phyloP scores from a whole-genome alignment of 1,284 basidiomycete species.

The Tylopilus orsonianus region DNA sequence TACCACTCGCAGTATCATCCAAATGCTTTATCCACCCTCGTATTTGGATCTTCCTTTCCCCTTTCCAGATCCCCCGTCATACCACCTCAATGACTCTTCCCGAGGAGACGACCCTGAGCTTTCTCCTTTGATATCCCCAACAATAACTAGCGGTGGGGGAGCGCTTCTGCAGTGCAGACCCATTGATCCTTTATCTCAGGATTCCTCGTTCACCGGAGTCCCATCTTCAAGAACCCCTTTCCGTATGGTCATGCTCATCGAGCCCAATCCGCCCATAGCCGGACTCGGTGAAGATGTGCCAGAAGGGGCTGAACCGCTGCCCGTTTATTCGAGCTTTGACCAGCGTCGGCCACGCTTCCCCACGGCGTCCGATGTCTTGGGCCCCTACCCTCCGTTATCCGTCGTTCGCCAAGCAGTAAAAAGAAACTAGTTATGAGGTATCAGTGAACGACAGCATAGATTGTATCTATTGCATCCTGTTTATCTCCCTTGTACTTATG shows the following conservation, averaged over 20 bases:
- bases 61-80: conserved; percentile 26
- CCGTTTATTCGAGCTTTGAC: conserved; percentile 30
- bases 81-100: conserved; percentile 5
- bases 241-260: not conserved
- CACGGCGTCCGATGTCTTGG: conserved; percentile 18
- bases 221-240: conserved; percentile 8
- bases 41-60: conserved; percentile 9
- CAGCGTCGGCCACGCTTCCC: conserved; percentile 16
- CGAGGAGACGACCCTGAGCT: not conserved
- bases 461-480: conserved; percentile 11
- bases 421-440: not conserved
- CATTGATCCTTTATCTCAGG: conserved; percentile 11
- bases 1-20: conserved; percentile 21
- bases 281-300: not conserved
- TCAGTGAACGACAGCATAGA: too few species aligned
- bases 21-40: conserved; percentile 29
- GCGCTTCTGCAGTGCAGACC: not conserved
- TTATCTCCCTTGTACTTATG: conserved; percentile 2
- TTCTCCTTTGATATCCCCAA: not conserved
- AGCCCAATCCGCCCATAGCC: not conserved
- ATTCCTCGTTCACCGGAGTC: conserved; percentile 20
- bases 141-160: not conserved
- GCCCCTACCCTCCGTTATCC: conserved; percentile 32
- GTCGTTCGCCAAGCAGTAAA: conserved; percentile 6
- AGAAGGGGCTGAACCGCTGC: conserved; percentile 18